Conservation (phyloP, 352 stramenopile genomes). For the Pythium scleroteichum region DNA sequence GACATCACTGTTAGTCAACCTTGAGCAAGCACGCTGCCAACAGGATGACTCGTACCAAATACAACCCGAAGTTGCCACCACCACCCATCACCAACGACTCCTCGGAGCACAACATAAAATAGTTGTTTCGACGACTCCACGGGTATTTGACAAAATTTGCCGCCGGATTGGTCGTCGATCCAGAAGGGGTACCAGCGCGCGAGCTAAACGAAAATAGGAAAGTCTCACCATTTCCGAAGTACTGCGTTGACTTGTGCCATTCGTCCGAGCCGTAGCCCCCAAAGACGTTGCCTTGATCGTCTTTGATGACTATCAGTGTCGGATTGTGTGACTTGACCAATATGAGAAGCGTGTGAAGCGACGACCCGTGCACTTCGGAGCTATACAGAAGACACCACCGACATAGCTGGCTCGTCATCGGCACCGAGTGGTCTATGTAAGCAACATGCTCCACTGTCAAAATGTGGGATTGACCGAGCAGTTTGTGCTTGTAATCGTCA, state of each 20-base stretch:
- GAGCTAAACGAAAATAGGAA: slow-evolving; percentile 89
- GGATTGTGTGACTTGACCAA: slow-evolving; percentile 69
- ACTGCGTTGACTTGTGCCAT: slow-evolving; percentile 80
- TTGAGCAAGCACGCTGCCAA: too few relatives aligned
- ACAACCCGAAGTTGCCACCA: slow-evolving; percentile 88
- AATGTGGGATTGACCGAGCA: slow-evolving; percentile 73
- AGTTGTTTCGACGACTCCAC: slow-evolving; percentile 90
- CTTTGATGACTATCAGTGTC: slow-evolving; percentile 82
- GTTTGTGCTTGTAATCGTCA: slow-evolving; percentile 76
- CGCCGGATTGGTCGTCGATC: slow-evolving; percentile 2
- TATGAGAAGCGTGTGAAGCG: slow-evolving; percentile 71
- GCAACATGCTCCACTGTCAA: slow-evolving; percentile 69
- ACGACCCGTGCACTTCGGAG: slow-evolving; percentile 72
- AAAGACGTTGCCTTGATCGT: slow-evolving; percentile 76
- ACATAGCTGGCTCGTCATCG: slow-evolving; percentile 78
- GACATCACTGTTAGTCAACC: neutral
- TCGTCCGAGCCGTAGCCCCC: slow-evolving; percentile 79
- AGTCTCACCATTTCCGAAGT: slow-evolving; percentile 86
- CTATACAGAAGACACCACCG: slow-evolving; percentile 85
- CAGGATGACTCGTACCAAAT: slow-evolving; percentile 65
- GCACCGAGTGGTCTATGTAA: slow-evolving; percentile 69
- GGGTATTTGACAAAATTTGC: slow-evolving; percentile 71
- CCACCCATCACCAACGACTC: slow-evolving; percentile 91
- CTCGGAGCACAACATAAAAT: slow-evolving; percentile 91
- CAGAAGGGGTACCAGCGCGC: slow-evolving; percentile 5